phyloP scores from a whole-genome alignment of 129 eudicot genomes.

The Sambucus nigra region DNA sequence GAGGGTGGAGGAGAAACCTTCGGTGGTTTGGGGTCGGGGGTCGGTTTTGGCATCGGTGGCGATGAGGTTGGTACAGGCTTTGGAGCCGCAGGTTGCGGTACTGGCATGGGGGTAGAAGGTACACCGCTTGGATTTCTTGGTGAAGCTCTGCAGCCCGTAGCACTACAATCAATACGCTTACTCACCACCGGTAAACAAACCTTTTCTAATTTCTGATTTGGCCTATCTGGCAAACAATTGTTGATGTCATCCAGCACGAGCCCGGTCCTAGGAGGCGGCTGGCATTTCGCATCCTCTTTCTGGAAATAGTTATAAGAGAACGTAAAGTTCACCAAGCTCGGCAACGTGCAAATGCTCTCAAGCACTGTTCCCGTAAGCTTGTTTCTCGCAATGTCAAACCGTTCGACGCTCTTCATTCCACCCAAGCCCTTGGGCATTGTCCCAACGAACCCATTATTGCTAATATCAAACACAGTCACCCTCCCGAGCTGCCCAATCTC shows the following conservation, averaged over 20 bases:
- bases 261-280: neutral
- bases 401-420: constrained; percentile 22
- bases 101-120: neutral
- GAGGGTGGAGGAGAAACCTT: neutral
- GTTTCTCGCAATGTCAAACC: constrained; percentile 39
- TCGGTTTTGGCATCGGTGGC: neutral
- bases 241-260: constrained; percentile 13
- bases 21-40: neutral
- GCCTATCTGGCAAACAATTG: constrained; percentile 36
- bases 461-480: constrained; percentile 34
- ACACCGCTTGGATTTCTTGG: neutral
- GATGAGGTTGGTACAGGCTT: neutral
- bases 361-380: constrained; percentile 33
- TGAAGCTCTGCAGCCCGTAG: constrained; percentile 18
- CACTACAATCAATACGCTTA: constrained; percentile 37
- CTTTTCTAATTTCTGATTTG: constrained; percentile 30
- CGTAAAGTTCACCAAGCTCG: constrained; percentile 28
- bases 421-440: constrained; percentile 36
- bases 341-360: constrained; percentile 38
- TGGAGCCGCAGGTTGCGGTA: neutral
- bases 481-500: constrained; percentile 30
- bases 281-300: constrained; percentile 28
- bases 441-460: constrained; percentile 43
- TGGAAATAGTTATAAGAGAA: constrained; percentile 39
- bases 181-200: constrained; percentile 22